Percentiles rank a stretch among this genome's conserved stretches.
Evolutionary conservation across 2,329 filamentous ascomycete species (phyloP).

Genomic region (Fusarium sp.): DNA sequence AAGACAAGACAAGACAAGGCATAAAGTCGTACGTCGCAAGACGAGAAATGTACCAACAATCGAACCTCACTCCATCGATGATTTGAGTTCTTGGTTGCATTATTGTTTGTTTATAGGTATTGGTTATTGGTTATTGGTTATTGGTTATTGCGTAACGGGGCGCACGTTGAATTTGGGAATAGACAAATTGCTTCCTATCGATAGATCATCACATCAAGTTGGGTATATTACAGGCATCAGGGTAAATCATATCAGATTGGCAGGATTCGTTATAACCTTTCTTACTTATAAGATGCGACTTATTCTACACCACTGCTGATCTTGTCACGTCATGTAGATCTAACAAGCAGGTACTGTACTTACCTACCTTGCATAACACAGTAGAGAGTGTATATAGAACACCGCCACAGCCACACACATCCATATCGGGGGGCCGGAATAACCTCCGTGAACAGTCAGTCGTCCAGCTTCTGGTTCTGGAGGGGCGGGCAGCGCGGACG

Average conservation of each 20-base stretch:
- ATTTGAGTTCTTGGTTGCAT: not conserved
- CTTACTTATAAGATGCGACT: not conserved
- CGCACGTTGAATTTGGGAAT: not conserved
- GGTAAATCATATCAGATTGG: not conserved
- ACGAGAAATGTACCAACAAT: not conserved
- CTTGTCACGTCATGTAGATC: not conserved
- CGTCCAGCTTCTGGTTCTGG: not conserved
- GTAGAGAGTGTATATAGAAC: not conserved
- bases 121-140: not conserved
- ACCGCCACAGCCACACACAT: not conserved
- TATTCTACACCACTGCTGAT: not conserved
- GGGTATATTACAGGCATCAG: not conserved
- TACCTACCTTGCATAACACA: not conserved
- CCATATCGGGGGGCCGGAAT: not conserved
- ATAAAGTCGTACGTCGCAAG: conserved; percentile 12
- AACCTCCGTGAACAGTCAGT: no score
- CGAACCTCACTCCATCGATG: not conserved
- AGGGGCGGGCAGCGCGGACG: not conserved
- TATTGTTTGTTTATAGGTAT: not conserved
- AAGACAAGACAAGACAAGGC: not conserved
- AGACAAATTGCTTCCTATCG: not conserved
- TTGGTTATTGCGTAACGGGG: not conserved
- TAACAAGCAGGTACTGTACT: not conserved
- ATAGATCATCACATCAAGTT: not conserved
- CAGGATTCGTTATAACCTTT: not conserved